Percentiles rank a stretch among this genome's conserved stretches.
These are phyloP conservation scores for Boletus bicolor DNA, from an alignment of 768 basidiomycete species.

Conservation along the genomic window DNA sequence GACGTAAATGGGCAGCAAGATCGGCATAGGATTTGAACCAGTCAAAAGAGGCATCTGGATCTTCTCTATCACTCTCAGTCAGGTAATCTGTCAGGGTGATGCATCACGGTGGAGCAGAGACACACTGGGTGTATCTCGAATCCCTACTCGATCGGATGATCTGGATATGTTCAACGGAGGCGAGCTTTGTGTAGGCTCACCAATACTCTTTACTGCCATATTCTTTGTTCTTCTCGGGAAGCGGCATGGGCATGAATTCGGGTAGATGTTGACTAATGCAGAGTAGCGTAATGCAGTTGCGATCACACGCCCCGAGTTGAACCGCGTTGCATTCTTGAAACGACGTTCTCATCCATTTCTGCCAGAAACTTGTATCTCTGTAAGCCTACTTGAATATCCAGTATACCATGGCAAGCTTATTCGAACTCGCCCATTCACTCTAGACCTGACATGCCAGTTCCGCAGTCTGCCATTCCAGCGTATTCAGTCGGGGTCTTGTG, in stretches of 20 bases:
- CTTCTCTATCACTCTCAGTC: constrained; percentile 43
- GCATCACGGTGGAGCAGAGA: constrained; percentile 3
- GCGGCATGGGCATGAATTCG: constrained; percentile 21
- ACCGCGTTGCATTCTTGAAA: background rate
- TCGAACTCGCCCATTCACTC: background rate
- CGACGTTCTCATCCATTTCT: background rate
- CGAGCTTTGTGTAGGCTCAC: constrained; percentile 35
- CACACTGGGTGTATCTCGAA: constrained; percentile 64
- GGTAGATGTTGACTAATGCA: background rate
- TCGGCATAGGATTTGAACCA: constrained; percentile 87
- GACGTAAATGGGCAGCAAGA: constrained; percentile 57
- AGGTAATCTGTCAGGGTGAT: background rate
- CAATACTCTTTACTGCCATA: constrained; percentile 70
- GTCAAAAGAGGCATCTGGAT: constrained; percentile 62
- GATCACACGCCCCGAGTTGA: constrained; percentile 14
- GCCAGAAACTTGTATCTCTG: constrained; percentile 7
- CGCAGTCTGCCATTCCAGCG: constrained; percentile 78
- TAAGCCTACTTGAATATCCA: constrained; percentile 20
- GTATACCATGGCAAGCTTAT: constrained; percentile 30
- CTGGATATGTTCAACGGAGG: background rate
- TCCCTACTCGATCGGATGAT: constrained; percentile 46
- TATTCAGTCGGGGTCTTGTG: constrained; percentile 75
- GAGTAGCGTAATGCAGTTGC: background rate
- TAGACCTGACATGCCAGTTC: constrained; percentile 26
- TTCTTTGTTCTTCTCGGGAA: constrained; percentile 65